phyloP scores from a whole-genome alignment of 805 yeast species.

The Candida orba region DNA sequence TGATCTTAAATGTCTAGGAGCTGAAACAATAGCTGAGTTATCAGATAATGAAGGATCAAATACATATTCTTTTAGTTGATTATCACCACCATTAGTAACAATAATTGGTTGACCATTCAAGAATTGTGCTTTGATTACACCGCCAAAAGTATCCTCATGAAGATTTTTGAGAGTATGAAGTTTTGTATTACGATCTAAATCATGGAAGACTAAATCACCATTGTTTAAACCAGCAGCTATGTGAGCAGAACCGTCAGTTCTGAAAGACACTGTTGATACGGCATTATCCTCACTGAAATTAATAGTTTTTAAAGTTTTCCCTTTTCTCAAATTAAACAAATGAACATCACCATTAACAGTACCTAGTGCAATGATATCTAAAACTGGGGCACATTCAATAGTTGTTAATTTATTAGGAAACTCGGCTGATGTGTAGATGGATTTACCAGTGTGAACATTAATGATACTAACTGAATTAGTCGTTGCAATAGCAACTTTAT shows the following conservation, averaged over 20 bases:
- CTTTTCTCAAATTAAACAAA: constrained; percentile 63
- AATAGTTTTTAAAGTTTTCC: constrained; percentile 45
- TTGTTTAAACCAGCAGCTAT: constrained; percentile 67
- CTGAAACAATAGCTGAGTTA: constrained; percentile 56
- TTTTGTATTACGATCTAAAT: constrained; percentile 62
- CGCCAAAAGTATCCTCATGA: constrained; percentile 70
- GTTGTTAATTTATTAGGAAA: constrained; percentile 54
- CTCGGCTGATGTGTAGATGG: constrained; percentile 50
- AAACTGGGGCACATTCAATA: constrained; percentile 78
- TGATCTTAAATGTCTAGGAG: constrained; percentile 86
- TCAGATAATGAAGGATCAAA: constrained; percentile 81
- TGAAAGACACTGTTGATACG: constrained; percentile 62
- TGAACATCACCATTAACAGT: constrained; percentile 58
- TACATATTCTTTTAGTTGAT: constrained; percentile 79
- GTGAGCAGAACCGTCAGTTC: constrained; percentile 87
- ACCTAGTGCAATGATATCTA: constrained; percentile 79
- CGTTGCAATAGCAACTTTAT: constrained; percentile 84
- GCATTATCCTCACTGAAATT: constrained; percentile 29
- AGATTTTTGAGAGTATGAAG: constrained; percentile 69
- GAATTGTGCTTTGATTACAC: constrained; percentile 66
- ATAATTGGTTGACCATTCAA: constrained; percentile 88
- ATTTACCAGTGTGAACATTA: constrained; percentile 73
- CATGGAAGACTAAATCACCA: constrained; percentile 86
- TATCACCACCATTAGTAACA: constrained; percentile 87
- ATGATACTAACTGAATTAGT: constrained; percentile 49